These are phyloP conservation scores for Malus hybrid DNA, from an alignment of 331 rosid genomes.

Conservation along the genomic window DNA sequence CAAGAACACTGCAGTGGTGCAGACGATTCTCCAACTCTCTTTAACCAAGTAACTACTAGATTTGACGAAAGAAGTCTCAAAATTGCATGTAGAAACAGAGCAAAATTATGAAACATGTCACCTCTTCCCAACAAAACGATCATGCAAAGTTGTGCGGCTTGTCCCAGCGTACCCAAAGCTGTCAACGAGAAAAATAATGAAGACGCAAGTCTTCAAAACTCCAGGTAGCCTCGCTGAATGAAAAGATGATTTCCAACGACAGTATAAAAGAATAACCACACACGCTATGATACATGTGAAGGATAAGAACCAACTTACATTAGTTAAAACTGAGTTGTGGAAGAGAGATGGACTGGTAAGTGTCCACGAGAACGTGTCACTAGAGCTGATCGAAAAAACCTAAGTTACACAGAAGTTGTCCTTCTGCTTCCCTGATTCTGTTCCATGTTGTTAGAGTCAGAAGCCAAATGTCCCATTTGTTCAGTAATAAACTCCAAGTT, in stretches of 20 bases:
- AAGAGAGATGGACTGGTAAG: slow-evolving; percentile 10
- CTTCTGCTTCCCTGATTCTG: slow-evolving; percentile 2
- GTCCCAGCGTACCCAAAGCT: background rate
- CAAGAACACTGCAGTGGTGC: background rate
- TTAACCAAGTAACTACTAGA: background rate
- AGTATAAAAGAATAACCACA: background rate
- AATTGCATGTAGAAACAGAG: background rate
- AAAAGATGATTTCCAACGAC: background rate
- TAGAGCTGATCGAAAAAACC: background rate
- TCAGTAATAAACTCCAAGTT: slow-evolving; percentile 31
- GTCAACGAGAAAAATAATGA: background rate
- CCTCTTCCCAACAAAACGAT: background rate
- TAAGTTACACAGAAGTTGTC: background rate
- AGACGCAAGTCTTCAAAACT: background rate
- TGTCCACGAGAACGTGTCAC: background rate
- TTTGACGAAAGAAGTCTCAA: background rate
- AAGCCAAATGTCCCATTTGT: slow-evolving; percentile 34
- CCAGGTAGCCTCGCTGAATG: background rate
- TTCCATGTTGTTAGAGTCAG: slow-evolving; percentile 22
- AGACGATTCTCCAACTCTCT: background rate
- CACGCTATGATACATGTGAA: background rate
- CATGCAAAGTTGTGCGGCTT: too few relatives aligned
- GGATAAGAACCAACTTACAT: background rate
- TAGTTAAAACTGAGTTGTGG: background rate
- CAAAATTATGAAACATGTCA: background rate